These are phyloP conservation scores for Cucurbita pepo DNA, from an alignment of 306 rosid species.

Conservation along the genomic window DNA sequence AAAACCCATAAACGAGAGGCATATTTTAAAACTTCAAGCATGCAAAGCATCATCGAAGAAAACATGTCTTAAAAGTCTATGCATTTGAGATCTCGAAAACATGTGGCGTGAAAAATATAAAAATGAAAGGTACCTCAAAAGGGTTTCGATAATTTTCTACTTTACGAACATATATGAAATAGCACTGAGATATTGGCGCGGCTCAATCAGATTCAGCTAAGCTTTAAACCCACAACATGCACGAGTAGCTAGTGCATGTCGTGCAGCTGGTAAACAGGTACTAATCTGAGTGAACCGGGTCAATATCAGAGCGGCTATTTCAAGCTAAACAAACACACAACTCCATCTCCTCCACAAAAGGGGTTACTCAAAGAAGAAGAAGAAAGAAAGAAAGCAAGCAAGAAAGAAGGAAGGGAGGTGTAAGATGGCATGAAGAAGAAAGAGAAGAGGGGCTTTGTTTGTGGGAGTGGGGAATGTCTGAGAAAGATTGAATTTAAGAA, in stretches of 20 bases:
- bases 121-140: not conserved
- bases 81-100: not conserved
- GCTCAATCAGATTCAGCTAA: slow-evolving; percentile 12
- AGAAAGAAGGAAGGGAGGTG: not conserved
- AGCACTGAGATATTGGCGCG: slow-evolving; percentile 18
- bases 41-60: not conserved
- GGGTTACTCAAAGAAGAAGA: not conserved
- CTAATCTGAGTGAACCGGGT: slow-evolving; percentile 15
- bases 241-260: not conserved
- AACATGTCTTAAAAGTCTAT: not conserved
- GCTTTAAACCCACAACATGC: not conserved
- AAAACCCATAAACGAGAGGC: no score
- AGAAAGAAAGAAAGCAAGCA: no score
- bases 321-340: not conserved
- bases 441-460: not conserved
- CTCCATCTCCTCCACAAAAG: not conserved
- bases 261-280: not conserved
- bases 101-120: not conserved
- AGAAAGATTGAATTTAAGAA: not conserved
- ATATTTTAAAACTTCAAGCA: not conserved
- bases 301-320: slow-evolving; percentile 9
- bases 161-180: not conserved
- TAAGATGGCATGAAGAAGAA: not conserved
- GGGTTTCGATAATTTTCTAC: not conserved
- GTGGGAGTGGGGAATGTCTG: not conserved